Conservation (phyloP, 495 filamentous ascomycete species). For the Xylaria cubensis region DNA sequence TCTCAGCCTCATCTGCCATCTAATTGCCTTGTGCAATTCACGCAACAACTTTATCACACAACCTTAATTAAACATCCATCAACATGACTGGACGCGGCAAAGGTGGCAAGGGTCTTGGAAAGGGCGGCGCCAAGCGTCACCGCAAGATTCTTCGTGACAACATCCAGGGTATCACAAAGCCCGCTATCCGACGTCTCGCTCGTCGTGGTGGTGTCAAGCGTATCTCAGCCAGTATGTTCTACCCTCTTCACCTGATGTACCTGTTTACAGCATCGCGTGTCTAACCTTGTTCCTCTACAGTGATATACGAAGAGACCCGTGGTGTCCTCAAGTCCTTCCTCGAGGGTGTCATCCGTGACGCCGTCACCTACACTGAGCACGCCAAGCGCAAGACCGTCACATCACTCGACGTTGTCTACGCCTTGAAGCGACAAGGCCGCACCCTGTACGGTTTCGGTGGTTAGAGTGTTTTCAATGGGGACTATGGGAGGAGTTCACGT, state of each 20-base stretch:
- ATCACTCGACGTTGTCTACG: constrained; percentile 92
- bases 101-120: constrained; percentile 95
- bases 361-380: constrained; percentile 98
- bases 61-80: constrained; percentile 40
- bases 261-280: not conserved
- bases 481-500: constrained; percentile 34
- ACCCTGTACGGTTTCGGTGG: constrained; percentile 98
- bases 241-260: not conserved
- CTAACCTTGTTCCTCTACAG: constrained; percentile 54
- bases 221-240: constrained; percentile 90
- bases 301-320: constrained; percentile 99
- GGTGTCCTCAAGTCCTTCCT: constrained; percentile 99
- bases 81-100: constrained; percentile 98
- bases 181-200: constrained; percentile 99
- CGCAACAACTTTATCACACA: constrained; percentile 38
- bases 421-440: constrained; percentile 90
- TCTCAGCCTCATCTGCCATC: constrained; percentile 52
- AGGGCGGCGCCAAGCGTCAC: constrained; percentile 88
- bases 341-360: constrained; percentile 99
- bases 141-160: constrained; percentile 99
- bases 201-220: constrained; percentile 99
- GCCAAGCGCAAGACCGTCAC: constrained; percentile 98
- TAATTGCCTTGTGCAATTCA: constrained; percentile 40
- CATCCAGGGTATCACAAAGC: constrained; percentile 99
- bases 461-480: constrained; percentile 57